Percentiles rank a stretch among this genome's conserved stretches.
Conservation (phyloP, 208 protist species). For the Leishmania gerbilli region DNA sequence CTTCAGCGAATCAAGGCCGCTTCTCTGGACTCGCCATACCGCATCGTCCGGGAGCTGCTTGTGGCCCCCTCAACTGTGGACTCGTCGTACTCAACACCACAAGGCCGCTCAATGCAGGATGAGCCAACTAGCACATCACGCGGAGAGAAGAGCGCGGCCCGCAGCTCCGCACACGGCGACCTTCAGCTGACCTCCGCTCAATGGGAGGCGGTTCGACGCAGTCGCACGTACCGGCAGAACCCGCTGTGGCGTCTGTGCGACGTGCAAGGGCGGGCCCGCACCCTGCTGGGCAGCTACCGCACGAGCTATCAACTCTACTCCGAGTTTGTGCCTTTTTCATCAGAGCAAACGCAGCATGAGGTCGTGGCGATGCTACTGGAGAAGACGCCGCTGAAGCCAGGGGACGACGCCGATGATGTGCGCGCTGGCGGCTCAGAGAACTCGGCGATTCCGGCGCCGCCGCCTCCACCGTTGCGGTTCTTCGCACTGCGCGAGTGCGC, state of each 20-base stretch:
- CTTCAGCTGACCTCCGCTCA: slow-evolving; percentile 44
- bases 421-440: neutral
- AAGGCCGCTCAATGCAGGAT: neutral
- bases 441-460: neutral
- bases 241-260: slow-evolving; percentile 54
- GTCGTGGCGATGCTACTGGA: neutral
- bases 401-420: neutral
- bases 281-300: slow-evolving; percentile 68
- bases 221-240: slow-evolving; percentile 50
- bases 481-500: slow-evolving; percentile 76
- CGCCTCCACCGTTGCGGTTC: slow-evolving; percentile 50
- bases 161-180: neutral
- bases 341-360: slow-evolving; percentile 3
- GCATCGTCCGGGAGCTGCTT: slow-evolving; percentile 18
- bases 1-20: slow-evolving; percentile 2
- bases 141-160: neutral
- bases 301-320: slow-evolving; percentile 75
- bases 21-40: slow-evolving; percentile 11
- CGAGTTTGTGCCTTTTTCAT: slow-evolving; percentile 61
- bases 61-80: slow-evolving; percentile 7
- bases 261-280: slow-evolving; percentile 52
- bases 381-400: neutral
- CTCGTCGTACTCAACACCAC: neutral
- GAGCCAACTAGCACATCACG: neutral
- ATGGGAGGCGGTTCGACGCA: slow-evolving; percentile 56